A percentile compares a stretch with the other conserved stretches of the same genome.
Evolutionary conservation across 768 basidiomycete species (phyloP).

Genomic region (Gymnopilus junonius): DNA sequence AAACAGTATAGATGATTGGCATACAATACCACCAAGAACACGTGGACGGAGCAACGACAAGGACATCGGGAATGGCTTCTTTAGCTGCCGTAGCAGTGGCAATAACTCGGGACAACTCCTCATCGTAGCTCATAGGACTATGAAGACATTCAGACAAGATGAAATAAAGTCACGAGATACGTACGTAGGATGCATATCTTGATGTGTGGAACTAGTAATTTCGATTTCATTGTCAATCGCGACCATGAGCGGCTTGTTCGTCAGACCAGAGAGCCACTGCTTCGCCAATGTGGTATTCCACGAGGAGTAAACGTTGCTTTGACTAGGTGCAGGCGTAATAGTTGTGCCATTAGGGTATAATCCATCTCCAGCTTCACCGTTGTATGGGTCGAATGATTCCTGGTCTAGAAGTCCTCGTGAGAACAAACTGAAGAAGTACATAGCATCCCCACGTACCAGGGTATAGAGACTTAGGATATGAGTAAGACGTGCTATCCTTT

Average conservation of each 20-base stretch:
- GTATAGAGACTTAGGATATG: conserved; percentile 48
- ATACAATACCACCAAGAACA: conserved; percentile 51
- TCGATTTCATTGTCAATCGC: conserved; percentile 63
- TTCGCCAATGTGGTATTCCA: conserved; percentile 54
- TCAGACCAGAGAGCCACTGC: conserved; percentile 48
- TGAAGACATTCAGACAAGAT: conserved; percentile 3
- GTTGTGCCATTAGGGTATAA: conserved; percentile 50
- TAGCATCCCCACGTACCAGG: conserved; percentile 36
- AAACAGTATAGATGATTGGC: conserved; percentile 12
- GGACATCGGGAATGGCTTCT: conserved; percentile 44
- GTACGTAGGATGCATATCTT: conserved; percentile 59
- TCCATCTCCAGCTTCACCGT: conserved; percentile 53
- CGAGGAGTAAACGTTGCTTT: conserved; percentile 41
- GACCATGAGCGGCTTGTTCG: conserved; percentile 51
- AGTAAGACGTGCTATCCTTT: conserved; percentile 56
- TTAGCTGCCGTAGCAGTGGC: conserved; percentile 45
- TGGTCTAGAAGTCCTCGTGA: conserved; percentile 37
- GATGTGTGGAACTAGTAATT: conserved; percentile 55
- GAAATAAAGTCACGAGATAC: conserved; percentile 6
- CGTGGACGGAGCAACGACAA: conserved; percentile 52
- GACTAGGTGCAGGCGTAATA: conserved; percentile 41
- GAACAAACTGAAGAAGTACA: background rate
- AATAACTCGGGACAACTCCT: conserved; percentile 51
- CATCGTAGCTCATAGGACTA: conserved; percentile 53
- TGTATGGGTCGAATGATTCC: conserved; percentile 49